Base-by-base conservation (phyloP, 2,329 filamentous ascomycete species). In the Blastomyces gilchristii region DNA sequence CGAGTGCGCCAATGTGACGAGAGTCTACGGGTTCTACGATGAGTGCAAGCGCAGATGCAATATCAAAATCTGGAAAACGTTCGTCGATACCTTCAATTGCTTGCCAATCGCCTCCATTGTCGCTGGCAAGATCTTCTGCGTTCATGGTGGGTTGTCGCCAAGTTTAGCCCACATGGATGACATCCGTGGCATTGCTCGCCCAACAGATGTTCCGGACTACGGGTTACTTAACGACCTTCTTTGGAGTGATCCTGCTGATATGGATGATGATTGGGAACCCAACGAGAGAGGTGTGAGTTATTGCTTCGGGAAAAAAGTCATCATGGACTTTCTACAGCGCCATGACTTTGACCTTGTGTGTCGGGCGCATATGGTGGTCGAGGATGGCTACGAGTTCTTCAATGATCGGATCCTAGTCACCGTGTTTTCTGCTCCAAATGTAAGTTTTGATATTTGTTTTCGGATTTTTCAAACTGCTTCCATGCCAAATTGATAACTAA, bases 351-450 rank as follows among this genome's bases (percentile, higher is more conserved):
- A 99, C 75, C 80, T 99, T 60, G 93, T 99, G 61, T 99, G 94
- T 74, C 87, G 94, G 68, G 94, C 94, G 58, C 94, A 99, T 78
- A 97, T 97, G 94, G 94, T 99, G 61, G 94, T 99, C 28, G 94
- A 99, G 76, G 94, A 99, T 73, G 94, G 94, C 12, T 99, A 99
- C 76, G 94, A 99, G 72, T 99, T 99, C 76, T 99, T 97, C 76
- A 96, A 90, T 66, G 94, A 99, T 74, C 84, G 94, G 64, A 89
- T 97, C 56, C 77, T 99, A 64, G 94, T 99, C 56, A 99, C 94
- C 1, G 93, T 99, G 0, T 99, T 99, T 75, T 97, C 91, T 67
- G 94, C 94, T 59, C 94, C 94, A 34, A 99, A 99, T 72, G 91
- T 96, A 81, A 83, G 90, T 67, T 37, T 43, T 11, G n/a, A n/a